phyloP scores from a whole-genome alignment of 768 basidiomycete species.

The Collybia sp. region DNA sequence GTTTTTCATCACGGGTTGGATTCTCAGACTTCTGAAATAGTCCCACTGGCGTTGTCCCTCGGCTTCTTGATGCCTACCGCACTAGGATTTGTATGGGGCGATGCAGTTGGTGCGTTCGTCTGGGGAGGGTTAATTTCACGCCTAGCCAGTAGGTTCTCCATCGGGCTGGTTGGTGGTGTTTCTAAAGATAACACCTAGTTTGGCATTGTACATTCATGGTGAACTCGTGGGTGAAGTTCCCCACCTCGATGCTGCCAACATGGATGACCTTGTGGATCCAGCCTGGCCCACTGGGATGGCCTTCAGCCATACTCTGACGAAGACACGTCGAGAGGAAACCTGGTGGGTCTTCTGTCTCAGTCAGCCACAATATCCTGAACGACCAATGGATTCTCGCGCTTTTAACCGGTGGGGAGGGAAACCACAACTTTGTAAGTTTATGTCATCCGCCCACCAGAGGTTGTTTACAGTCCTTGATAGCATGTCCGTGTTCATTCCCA shows the following conservation, averaged over 20 bases:
- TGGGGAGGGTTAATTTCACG: conserved; percentile 68
- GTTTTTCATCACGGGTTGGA: no score
- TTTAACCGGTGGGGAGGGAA: conserved; percentile 73
- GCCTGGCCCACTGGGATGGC: conserved; percentile 79
- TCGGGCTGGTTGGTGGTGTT: background rate
- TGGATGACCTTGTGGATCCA: conserved; percentile 13
- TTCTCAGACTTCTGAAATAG: conserved; percentile 21
- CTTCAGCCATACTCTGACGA: conserved; percentile 79
- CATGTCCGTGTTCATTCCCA: conserved; percentile 30
- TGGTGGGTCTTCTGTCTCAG: conserved; percentile 35
- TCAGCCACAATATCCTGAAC: background rate
- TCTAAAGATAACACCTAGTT: conserved; percentile 27
- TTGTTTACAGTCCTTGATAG: conserved; percentile 17
- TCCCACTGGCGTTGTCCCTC: conserved; percentile 53
- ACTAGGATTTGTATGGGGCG: conserved; percentile 56
- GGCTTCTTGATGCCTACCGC: conserved; percentile 56
- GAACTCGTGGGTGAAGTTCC: conserved; percentile 50
- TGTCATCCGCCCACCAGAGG: background rate
- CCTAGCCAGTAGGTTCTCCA: conserved; percentile 43
- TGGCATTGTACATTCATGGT: conserved; percentile 74
- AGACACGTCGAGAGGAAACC: conserved; percentile 69
- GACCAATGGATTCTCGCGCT: conserved; percentile 55
- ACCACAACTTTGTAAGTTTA: conserved; percentile 65
- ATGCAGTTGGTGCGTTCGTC: conserved; percentile 61
- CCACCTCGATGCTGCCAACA: background rate